Evolutionary conservation across 2,329 filamentous ascomycete species (phyloP).

Genomic region (Verticillium isaacii): DNA sequence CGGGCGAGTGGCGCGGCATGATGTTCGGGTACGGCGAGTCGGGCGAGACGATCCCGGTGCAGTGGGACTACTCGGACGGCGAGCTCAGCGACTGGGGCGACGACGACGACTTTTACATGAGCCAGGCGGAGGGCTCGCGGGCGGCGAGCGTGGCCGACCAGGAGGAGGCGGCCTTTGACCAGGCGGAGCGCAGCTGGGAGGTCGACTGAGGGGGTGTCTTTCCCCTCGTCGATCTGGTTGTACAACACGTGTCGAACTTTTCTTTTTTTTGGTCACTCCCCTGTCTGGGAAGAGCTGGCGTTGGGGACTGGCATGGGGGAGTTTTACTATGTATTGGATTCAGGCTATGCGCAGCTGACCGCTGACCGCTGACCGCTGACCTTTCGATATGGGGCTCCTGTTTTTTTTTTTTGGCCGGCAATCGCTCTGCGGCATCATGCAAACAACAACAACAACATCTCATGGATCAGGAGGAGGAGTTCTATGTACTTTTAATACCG

Average conservation of each 20-base stretch:
- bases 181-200: constrained; percentile 10
- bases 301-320: not conserved
- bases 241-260: not conserved
- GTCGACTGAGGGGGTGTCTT: constrained; percentile 9
- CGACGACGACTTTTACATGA: constrained; percentile 43
- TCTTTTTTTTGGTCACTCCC: not conserved
- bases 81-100: constrained; percentile 50
- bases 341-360: not conserved
- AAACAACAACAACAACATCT: not conserved
- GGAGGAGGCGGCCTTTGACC: not conserved
- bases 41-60: constrained; percentile 50
- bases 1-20: constrained; percentile 57
- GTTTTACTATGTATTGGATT: not conserved
- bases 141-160: constrained; percentile 5
- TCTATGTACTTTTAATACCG: not conserved
- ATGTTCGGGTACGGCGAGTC: constrained; percentile 49
- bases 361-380: too few relatives aligned
- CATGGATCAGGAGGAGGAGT: not conserved
- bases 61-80: constrained; percentile 59
- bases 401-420: not conserved
- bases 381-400: not conserved
- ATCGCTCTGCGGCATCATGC: not conserved
- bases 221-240: too few relatives aligned
- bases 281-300: not conserved
- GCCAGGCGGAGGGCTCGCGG: constrained; percentile 28